phyloP scores from a whole-genome alignment of 495 filamentous ascomycete species.

The Neurospora sp. region DNA sequence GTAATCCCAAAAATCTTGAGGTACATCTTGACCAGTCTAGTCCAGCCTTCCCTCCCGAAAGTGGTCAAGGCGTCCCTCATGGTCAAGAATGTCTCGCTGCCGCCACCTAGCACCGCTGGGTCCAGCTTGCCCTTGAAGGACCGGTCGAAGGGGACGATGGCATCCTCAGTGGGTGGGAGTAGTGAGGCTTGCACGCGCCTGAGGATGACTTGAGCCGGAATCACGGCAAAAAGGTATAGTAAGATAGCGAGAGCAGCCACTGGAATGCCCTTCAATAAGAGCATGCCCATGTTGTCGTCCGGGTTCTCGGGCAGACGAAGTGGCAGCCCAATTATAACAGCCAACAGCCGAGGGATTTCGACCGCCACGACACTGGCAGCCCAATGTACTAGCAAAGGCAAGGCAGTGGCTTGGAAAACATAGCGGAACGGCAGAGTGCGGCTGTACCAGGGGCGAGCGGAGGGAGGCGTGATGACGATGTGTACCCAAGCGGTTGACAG shows the following conservation, averaged over 20 bases:
- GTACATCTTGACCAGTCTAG: constrained; percentile 57
- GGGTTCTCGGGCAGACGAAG: constrained; percentile 4
- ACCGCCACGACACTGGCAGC: constrained; percentile 16
- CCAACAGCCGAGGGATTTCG: constrained; percentile 18
- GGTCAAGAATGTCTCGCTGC: constrained; percentile 44
- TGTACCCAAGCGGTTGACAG: constrained; percentile 34
- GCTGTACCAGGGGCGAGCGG: constrained; percentile 26
- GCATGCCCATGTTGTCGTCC: constrained; percentile 5
- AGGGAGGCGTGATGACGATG: constrained; percentile 33
- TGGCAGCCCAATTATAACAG: constrained; percentile 19
- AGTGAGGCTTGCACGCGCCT: constrained; percentile 41
- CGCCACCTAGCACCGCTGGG: constrained; percentile 55
- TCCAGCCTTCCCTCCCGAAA: constrained; percentile 54
- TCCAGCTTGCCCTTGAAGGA: constrained; percentile 38
- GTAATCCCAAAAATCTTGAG: constrained; percentile 43
- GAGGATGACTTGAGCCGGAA: constrained; percentile 34
- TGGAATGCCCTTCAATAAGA: constrained; percentile 22
- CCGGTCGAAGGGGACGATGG: constrained; percentile 42
- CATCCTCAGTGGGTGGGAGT: constrained; percentile 36
- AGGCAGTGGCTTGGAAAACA: constrained; percentile 32
- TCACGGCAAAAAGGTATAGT: constrained; percentile 23
- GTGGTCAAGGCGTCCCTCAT: constrained; percentile 63
- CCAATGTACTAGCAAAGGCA: constrained; percentile 27
- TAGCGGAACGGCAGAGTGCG: constrained; percentile 35
- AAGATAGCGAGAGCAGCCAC: constrained; percentile 17